These are phyloP conservation scores for Trichoderma arundinaceum DNA, from an alignment of 2,329 filamentous ascomycete species.

Conservation along the genomic window DNA sequence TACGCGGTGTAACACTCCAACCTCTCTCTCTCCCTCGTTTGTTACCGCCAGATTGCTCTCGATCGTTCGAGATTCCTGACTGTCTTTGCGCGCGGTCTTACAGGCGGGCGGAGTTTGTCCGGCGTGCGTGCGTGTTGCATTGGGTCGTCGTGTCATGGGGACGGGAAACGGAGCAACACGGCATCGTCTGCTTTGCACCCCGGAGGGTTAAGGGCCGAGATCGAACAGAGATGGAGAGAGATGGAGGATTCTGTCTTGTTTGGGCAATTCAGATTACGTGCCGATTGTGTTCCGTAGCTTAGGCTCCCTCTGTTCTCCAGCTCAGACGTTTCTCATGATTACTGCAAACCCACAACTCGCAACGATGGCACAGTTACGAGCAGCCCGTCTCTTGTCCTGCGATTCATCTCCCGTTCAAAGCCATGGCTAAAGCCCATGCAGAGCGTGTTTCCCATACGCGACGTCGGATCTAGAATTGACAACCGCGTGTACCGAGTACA, in stretches of 20 bases:
- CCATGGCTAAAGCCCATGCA: too few species aligned
- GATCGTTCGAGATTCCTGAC: not conserved
- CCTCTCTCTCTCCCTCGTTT: not conserved
- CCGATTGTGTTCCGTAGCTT: too few species aligned
- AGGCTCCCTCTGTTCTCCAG: too few species aligned
- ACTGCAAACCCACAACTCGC: too few species aligned
- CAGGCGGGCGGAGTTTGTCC: not conserved
- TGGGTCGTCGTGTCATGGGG: not conserved
- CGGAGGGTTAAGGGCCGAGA: not conserved
- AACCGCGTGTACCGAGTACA: not conserved
- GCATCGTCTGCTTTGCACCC: not conserved
- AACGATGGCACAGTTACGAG: too few species aligned
- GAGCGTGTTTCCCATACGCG: too few species aligned
- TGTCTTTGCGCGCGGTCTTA: not conserved
- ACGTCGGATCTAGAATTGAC: too few species aligned
- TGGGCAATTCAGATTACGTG: not conserved
- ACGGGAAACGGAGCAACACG: not conserved
- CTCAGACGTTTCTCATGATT: not conserved
- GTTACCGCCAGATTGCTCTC: not conserved
- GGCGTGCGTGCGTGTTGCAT: not conserved
- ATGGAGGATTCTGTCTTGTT: not conserved
- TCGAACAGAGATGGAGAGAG: not conserved
- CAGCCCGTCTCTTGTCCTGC: too few species aligned
- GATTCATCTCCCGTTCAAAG: too few species aligned
- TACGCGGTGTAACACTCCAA: conserved; percentile 21